Evolutionary conservation across 2,329 filamentous ascomycete genomes (phyloP).

Genomic region (Cladorrhinum sp.): DNA sequence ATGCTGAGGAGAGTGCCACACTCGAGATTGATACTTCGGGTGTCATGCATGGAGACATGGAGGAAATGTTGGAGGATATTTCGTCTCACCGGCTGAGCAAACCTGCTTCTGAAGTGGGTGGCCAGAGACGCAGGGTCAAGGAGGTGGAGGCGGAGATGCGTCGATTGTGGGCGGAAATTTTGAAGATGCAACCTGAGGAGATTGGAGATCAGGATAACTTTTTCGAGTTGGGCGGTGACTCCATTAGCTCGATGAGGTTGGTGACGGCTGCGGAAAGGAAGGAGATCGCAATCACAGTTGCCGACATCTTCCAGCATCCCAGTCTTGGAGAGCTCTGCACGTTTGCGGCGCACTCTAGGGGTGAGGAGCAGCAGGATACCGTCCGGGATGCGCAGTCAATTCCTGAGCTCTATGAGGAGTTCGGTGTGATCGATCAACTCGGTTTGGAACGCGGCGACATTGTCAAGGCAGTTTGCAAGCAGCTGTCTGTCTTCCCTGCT

Average conservation of each 20-base stretch:
- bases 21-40: constrained; percentile 1
- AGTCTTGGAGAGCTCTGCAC: constrained; percentile 6
- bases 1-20: not conserved
- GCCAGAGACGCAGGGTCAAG: constrained; percentile 45
- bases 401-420: constrained; percentile 17
- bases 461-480: constrained; percentile 7
- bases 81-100: constrained; percentile 12
- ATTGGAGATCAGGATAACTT: constrained; percentile 40
- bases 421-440: constrained; percentile 5
- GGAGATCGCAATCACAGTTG: constrained; percentile 37
- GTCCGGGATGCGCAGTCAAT: not conserved
- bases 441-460: constrained; percentile 10
- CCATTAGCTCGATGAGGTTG: constrained; percentile 47
- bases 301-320: constrained; percentile 15
- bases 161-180: constrained; percentile 35
- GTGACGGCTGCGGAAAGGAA: constrained; percentile 40
- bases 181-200: constrained; percentile 17
- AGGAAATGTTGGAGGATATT: constrained; percentile 9
- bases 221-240: constrained; percentile 48
- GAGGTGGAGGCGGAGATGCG: constrained; percentile 51
- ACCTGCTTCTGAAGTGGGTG: constrained; percentile 42
- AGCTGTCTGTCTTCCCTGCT: constrained; percentile 12
- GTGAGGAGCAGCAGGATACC: not conserved
- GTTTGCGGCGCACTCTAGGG: not conserved
- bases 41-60: constrained; percentile 8